Percentiles rank a stretch among this genome's conserved stretches.
Evolutionary conservation across 805 yeast species (phyloP).

Genomic region (Saccharomyces mikatae): DNA sequence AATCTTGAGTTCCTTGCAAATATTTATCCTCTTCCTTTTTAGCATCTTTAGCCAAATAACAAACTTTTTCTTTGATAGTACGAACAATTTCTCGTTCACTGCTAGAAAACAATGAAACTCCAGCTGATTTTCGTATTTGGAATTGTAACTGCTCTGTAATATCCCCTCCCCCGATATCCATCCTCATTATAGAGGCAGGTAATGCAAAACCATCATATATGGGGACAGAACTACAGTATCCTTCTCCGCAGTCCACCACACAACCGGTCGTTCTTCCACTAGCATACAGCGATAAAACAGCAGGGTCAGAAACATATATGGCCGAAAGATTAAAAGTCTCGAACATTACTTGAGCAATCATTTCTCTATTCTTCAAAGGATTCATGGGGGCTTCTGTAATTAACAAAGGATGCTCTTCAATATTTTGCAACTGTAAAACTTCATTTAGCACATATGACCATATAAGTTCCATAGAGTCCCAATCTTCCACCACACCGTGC

Average conservation of each 20-base stretch:
- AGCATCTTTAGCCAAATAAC: conserved; percentile 56
- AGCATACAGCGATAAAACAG: conserved; percentile 77
- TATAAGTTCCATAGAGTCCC: conserved; percentile 79
- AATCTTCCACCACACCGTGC: conserved; percentile 71
- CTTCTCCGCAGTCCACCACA: conserved; percentile 88
- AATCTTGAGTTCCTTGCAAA: conserved; percentile 12
- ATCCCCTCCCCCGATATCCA: conserved; percentile 82
- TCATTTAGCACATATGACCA: conserved; percentile 65
- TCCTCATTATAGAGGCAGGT: conserved; percentile 60
- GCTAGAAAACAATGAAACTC: conserved; percentile 55
- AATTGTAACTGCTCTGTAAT: conserved; percentile 67
- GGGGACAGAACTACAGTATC: conserved; percentile 81
- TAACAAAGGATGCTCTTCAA: conserved; percentile 81
- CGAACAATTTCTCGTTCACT: conserved; percentile 80
- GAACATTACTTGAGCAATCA: conserved; percentile 88
- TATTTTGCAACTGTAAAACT: conserved; percentile 43
- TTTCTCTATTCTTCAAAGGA: conserved; percentile 77
- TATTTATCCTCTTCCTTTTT: conserved; percentile 46
- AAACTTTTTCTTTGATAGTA: conserved; percentile 64
- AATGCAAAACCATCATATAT: conserved; percentile 83
- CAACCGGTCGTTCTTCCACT: conserved; percentile 87
- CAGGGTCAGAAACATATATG: conserved; percentile 90
- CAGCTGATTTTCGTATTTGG: conserved; percentile 57
- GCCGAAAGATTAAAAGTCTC: conserved; percentile 87
- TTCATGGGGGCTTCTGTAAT: conserved; percentile 87